phyloP scores from a whole-genome alignment of 345 rosid genomes.

The Mallotus nudiflorus region DNA sequence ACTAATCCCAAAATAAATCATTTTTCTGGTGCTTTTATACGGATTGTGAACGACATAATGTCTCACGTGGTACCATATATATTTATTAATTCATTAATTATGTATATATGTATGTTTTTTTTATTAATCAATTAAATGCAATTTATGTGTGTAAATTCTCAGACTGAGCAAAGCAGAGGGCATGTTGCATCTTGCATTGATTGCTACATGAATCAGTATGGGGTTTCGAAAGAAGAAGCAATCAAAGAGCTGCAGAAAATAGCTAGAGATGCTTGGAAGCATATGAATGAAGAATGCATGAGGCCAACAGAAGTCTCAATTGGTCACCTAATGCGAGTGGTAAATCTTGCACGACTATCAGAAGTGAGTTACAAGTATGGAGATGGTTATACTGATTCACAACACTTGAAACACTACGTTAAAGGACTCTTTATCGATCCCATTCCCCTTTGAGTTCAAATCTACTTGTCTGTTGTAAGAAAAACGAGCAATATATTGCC shows the following conservation, averaged over 20 bases:
- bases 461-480: no score
- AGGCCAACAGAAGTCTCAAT: neutral
- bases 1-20: neutral
- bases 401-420: neutral
- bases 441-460: neutral
- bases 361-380: constrained; percentile 14
- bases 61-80: neutral
- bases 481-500: no score
- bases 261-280: neutral
- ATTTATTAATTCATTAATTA: neutral
- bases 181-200: constrained; percentile 7
- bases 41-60: neutral
- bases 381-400: constrained; percentile 17
- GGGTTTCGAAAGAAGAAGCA: neutral
- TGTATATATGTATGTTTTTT: no score
- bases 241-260: neutral
- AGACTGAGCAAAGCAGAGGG: constrained; percentile 9
- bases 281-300: constrained; percentile 10
- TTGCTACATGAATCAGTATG: constrained; percentile 7
- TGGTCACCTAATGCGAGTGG: constrained; percentile 3
- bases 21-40: neutral
- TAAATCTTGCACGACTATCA: constrained; percentile 7
- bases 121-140: no score
- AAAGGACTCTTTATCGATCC: neutral
- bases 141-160: neutral